Percentiles rank a stretch among this genome's conserved stretches.
These are phyloP conservation scores for Pestalotiopsis sp. DNA, from an alignment of 2,329 filamentous ascomycete genomes.

Conservation along the genomic window DNA sequence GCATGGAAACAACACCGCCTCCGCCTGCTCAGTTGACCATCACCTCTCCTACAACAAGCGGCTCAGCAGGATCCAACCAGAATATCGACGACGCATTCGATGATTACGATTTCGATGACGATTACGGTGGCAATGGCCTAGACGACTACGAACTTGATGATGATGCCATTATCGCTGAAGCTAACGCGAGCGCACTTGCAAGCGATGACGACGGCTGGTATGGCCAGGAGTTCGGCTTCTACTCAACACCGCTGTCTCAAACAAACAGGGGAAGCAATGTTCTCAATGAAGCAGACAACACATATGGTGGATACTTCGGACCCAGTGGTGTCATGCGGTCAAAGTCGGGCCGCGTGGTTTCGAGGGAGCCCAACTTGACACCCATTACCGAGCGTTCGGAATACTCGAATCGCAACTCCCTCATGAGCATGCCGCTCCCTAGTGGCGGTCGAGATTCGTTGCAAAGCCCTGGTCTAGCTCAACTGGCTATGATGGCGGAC, in stretches of 20 bases:
- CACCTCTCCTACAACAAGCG: slow-evolving; percentile 33
- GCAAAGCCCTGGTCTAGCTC: slow-evolving; percentile 74
- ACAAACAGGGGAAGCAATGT: slow-evolving; percentile 22
- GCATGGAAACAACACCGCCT: slow-evolving; percentile 51
- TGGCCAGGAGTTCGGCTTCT: slow-evolving; percentile 95
- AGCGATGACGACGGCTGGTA: slow-evolving; percentile 95
- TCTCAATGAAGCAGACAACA: slow-evolving; percentile 41
- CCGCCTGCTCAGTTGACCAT: slow-evolving; percentile 36
- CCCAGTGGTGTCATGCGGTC: slow-evolving; percentile 70
- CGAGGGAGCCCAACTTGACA: slow-evolving; percentile 87
- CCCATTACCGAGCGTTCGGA: slow-evolving; percentile 96
- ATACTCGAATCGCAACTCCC: slow-evolving; percentile 91
- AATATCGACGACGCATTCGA: slow-evolving; percentile 38
- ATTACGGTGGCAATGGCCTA: slow-evolving; percentile 46
- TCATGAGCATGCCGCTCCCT: slow-evolving; percentile 70
- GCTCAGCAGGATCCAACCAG: slow-evolving; percentile 25
- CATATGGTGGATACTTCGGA: slow-evolving; percentile 87
- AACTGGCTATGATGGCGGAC: slow-evolving; percentile 70
- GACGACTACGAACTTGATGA: slow-evolving; percentile 75
- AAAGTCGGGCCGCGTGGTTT: slow-evolving; percentile 73
- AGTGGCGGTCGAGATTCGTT: slow-evolving; percentile 53
- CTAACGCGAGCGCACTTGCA: slow-evolving; percentile 90
- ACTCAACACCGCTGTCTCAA: slow-evolving; percentile 60
- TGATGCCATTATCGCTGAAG: slow-evolving; percentile 90
- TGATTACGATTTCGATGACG: slow-evolving; percentile 68